Conservation (phyloP, 768 basidiomycete species). For the Mycena vitilis region DNA sequence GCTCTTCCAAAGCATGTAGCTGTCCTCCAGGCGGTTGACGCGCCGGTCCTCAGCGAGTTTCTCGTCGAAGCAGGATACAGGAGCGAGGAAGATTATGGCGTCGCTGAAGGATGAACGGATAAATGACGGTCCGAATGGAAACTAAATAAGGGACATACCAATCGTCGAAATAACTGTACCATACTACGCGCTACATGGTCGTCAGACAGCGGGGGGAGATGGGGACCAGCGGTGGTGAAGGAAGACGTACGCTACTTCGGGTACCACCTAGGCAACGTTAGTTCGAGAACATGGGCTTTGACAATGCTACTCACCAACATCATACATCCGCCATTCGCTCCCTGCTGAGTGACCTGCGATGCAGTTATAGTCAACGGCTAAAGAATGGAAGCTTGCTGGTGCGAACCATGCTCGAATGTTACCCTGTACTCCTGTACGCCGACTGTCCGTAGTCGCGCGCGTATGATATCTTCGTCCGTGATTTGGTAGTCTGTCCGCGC, state of each 20-base stretch:
- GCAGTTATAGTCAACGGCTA: slow-evolving; percentile 12
- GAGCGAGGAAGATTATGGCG: slow-evolving; percentile 32
- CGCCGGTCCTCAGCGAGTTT: slow-evolving; percentile 74
- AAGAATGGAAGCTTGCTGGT: background rate
- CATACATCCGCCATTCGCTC: slow-evolving; percentile 84
- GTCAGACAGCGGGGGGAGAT: slow-evolving; percentile 22
- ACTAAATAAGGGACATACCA: slow-evolving; percentile 56
- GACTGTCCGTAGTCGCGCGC: slow-evolving; percentile 81
- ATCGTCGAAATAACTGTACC: slow-evolving; percentile 60
- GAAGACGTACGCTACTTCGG: slow-evolving; percentile 66
- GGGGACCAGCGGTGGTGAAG: background rate
- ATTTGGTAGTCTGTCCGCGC: slow-evolving; percentile 73
- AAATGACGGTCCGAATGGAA: too few species aligned
- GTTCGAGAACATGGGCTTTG: background rate
- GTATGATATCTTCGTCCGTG: slow-evolving; percentile 80
- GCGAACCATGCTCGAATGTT: slow-evolving; percentile 68
- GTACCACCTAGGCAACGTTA: slow-evolving; percentile 59
- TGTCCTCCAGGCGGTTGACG: slow-evolving; percentile 83
- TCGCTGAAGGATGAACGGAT: background rate
- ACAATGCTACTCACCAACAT: slow-evolving; percentile 58
- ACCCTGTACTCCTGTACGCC: slow-evolving; percentile 84
- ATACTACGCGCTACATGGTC: slow-evolving; percentile 68
- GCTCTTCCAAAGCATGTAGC: slow-evolving; percentile 80
- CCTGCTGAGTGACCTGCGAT: slow-evolving; percentile 66
- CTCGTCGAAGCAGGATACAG: slow-evolving; percentile 87